Evolutionary conservation across 1,284 basidiomycete species (phyloP).

Genomic region (Trametes sp.): DNA sequence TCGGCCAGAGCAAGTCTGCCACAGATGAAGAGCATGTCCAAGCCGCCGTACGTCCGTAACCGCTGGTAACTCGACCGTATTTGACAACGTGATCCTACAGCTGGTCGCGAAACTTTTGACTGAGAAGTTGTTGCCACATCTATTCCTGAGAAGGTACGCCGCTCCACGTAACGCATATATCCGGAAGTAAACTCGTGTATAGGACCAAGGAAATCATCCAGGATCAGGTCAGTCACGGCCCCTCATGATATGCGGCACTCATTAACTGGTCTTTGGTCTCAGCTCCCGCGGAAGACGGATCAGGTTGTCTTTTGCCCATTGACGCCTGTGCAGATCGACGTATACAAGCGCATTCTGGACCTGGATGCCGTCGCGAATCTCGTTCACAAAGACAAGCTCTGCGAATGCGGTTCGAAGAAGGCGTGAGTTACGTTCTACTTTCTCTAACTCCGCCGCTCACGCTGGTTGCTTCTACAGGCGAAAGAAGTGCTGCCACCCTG

Average conservation of each 20-base stretch:
- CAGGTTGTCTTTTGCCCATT: constrained; percentile 91
- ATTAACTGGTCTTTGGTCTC: background rate
- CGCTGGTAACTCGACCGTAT: too few relatives aligned
- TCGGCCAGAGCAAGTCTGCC: constrained; percentile 72
- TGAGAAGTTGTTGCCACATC: constrained; percentile 72
- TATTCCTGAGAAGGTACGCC: constrained; percentile 78
- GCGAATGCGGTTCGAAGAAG: constrained; percentile 70
- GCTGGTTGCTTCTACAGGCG: constrained; percentile 49
- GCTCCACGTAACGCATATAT: too few relatives aligned
- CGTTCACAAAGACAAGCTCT: constrained; percentile 70
- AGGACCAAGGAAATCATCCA: constrained; percentile 87
- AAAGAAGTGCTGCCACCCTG: constrained; percentile 70
- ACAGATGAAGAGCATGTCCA: constrained; percentile 67
- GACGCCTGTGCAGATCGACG: constrained; percentile 67
- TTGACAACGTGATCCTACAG: constrained; percentile 38
- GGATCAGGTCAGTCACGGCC: constrained; percentile 57
- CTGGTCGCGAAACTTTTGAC: constrained; percentile 65
- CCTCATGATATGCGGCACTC: background rate
- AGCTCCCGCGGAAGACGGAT: constrained; percentile 86
- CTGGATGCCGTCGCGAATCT: constrained; percentile 71
- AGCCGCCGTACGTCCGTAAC: constrained; percentile 52
- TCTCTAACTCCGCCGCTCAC: background rate
- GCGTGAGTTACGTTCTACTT: constrained; percentile 48
- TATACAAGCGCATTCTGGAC: constrained; percentile 74
- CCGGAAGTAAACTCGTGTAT: too few relatives aligned